These are phyloP conservation scores for Tricladium varicosporioides DNA, from an alignment of 2,329 filamentous ascomycete genomes.

Conservation along the genomic window DNA sequence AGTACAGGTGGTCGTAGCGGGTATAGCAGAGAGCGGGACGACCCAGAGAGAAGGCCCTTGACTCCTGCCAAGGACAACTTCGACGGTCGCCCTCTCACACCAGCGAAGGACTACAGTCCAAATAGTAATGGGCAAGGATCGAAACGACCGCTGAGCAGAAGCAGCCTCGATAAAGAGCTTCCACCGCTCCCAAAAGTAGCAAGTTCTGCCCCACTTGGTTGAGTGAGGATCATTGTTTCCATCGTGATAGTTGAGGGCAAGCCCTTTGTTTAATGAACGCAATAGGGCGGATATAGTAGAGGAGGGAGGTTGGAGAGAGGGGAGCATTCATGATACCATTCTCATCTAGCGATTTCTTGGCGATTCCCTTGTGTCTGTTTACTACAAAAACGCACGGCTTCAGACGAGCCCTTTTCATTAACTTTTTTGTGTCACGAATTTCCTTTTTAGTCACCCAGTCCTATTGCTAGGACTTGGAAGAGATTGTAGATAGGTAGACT, in stretches of 20 bases:
- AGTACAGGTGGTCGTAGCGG: constrained; percentile 60
- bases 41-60: constrained; percentile 37
- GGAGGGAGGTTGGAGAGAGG: constrained; percentile 1
- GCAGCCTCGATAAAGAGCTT: constrained; percentile 59
- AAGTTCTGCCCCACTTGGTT: constrained; percentile 16
- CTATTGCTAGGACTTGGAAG: not conserved
- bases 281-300: not conserved
- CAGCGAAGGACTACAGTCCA: constrained; percentile 22
- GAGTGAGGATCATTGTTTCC: constrained; percentile 5
- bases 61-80: constrained; percentile 43
- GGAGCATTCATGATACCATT: constrained; percentile 25
- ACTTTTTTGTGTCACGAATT: constrained; percentile 15
- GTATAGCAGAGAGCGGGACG: constrained; percentile 42
- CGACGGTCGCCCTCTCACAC: constrained; percentile 22
- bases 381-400: constrained; percentile 1
- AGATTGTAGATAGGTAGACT: constrained; percentile 16
- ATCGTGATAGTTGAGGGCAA: not conserved
- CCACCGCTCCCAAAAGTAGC: constrained; percentile 49
- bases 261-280: not conserved
- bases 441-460: constrained; percentile 6
- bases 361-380: constrained; percentile 11
- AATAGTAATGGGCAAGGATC: constrained; percentile 12
- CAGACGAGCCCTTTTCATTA: constrained; percentile 11
- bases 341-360: constrained; percentile 14
- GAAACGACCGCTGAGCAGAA: constrained; percentile 43